Evolutionary conservation across 78 protist genomes (phyloP).

Genomic region (Dictyostelium brefeldianum): DNA sequence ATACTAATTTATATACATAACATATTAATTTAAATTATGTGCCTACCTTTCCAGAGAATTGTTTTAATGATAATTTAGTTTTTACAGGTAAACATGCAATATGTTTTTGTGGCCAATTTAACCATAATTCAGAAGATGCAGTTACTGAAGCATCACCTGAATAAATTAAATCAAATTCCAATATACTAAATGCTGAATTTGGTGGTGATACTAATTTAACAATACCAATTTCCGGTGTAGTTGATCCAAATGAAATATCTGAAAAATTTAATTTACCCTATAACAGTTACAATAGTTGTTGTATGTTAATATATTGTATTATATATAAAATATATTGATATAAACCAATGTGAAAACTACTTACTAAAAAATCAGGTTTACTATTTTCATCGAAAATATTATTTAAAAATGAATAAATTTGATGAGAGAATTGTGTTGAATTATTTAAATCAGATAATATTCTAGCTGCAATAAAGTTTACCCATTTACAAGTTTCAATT

Average conservation of each 20-base stretch:
- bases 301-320: neutral
- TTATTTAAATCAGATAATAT: conserved; percentile 54
- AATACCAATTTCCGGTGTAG: conserved; percentile 77
- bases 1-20: no score
- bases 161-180: conserved; percentile 68
- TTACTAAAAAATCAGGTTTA: conserved; percentile 73
- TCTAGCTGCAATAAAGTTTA: conserved; percentile 57
- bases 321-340: neutral
- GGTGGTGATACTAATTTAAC: conserved; percentile 42
- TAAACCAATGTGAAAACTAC: neutral
- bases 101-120: conserved; percentile 80
- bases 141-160: conserved; percentile 75
- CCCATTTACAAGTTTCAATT: conserved; percentile 75
- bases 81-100: conserved; percentile 76
- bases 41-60: conserved; percentile 60
- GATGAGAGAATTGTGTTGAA: conserved; percentile 44
- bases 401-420: conserved; percentile 36
- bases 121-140: conserved; percentile 53
- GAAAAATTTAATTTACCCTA: conserved; percentile 68
- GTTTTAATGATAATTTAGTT: conserved; percentile 58
- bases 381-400: conserved; percentile 47
- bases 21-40: no score
- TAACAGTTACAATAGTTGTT: no score
- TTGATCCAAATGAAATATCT: conserved; percentile 56
- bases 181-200: conserved; percentile 51